phyloP scores from a whole-genome alignment of 345 rosid species.

The Ricinus communis region DNA sequence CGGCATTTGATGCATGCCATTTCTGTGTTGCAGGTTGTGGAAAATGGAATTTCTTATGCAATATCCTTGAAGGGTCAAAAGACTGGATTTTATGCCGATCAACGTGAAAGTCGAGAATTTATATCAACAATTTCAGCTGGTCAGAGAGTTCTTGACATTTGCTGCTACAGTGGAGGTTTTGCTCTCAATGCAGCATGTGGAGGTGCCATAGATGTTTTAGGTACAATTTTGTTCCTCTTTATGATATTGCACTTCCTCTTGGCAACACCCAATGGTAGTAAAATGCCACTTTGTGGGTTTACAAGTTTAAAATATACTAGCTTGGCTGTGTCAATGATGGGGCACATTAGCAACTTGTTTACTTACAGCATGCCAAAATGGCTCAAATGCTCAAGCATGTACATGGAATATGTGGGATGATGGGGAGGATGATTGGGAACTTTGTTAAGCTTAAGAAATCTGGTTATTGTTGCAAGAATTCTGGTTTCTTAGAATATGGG shows the following conservation, averaged over 20 bases:
- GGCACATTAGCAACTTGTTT: no score
- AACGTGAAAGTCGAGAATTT: slow-evolving; percentile 72
- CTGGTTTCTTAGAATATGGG: no score
- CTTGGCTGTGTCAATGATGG: neutral
- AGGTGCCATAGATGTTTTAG: slow-evolving; percentile 62
- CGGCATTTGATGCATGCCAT: neutral
- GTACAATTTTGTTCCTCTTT: slow-evolving; percentile 27
- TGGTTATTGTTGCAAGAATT: no score
- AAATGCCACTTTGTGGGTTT: neutral
- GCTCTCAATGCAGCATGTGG: slow-evolving; percentile 71
- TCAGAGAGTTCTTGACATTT: slow-evolving; percentile 74
- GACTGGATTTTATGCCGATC: slow-evolving; percentile 92
- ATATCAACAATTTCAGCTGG: slow-evolving; percentile 67
- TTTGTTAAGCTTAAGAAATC: no score
- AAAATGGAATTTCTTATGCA: slow-evolving; percentile 70
- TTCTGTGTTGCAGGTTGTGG: slow-evolving; percentile 50
- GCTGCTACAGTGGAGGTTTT: slow-evolving; percentile 93
- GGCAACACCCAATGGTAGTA: neutral
- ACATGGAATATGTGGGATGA: no score
- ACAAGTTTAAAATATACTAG: neutral
- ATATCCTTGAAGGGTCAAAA: slow-evolving; percentile 77
- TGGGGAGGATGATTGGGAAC: no score
- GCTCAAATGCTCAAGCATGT: no score
- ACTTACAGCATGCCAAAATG: no score
- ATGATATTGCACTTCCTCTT: neutral